Base-by-base conservation (phyloP, 202 grass and related monocot genomes). In the Cymbopogon flexuosus region DNA sequence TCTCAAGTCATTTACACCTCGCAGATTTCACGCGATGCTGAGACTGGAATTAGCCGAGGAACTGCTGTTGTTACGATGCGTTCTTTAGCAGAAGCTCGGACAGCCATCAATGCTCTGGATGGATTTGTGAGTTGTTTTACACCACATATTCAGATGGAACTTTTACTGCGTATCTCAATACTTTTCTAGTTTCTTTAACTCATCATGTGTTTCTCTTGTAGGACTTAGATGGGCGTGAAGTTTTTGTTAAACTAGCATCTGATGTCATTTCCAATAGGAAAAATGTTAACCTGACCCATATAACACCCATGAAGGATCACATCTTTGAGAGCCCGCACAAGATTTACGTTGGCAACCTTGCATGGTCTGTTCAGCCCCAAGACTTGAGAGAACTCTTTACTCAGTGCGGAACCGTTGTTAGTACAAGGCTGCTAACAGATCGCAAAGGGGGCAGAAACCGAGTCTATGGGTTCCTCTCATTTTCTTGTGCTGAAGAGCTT, bases 321-420 rank as follows among this genome's bases (percentile, higher is more conserved):
- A 84, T 95, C 23, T 95, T 92, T 34, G 93, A 95, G 57, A 90
- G 66, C 67, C 87, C 82, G 3, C 65, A 89, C 68, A 95, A 95
- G 77, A 72, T 86, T 19, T 96, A 96, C 56, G 79, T 95, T 15
- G 90, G 93, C 57, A 96, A 96, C 37, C 79, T 96, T 68, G 73
- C 93, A 5, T 96, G 89, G 89, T 84, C 82, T 64, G 85, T 92
- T 70, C 82, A 85, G 72, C 90, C 87, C 10, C 70, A 92, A 81
- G 70, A 90, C 47, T 72, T 96, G 80, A 83, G 87, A 54, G 90
- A 90, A 12, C 73, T 86, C 37, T 96, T 96, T 18, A 88, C 82
- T 46, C 72, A 82, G 34, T 96, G 84, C 11, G 87, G 90, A 66
- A 92, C 75, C 24, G 49, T 96, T 64, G 87, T 92, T 31, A 96